phyloP scores from a whole-genome alignment of 1,284 basidiomycete species.

The Macrocystidia cucumis region DNA sequence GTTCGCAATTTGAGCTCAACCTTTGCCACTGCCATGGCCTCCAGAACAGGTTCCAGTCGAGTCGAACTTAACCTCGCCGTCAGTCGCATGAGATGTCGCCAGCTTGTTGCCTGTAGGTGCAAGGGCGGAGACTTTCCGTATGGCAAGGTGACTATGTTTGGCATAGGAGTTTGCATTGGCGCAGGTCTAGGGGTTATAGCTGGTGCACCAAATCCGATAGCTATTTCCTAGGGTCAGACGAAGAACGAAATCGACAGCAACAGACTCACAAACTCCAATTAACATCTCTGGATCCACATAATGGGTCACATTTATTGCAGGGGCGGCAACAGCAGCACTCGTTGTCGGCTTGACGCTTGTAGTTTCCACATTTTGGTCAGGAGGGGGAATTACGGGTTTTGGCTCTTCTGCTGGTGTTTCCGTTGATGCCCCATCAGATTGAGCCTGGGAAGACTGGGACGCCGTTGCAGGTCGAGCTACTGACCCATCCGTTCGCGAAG shows the following conservation, averaged over 20 bases:
- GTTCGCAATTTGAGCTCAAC: conserved; percentile 55
- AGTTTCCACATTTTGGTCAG: too few relatives aligned
- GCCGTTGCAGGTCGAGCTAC: neutral
- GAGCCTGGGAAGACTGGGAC: neutral
- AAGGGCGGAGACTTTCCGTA: conserved; percentile 60
- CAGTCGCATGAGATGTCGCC: conserved; percentile 64
- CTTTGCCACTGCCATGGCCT: conserved; percentile 52
- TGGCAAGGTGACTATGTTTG: conserved; percentile 63
- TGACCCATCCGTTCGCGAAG: too few relatives aligned
- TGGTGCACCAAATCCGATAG: conserved; percentile 58
- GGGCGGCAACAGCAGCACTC: too few relatives aligned
- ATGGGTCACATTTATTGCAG: conserved; percentile 42
- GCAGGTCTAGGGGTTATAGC: conserved; percentile 36
- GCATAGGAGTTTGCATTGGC: conserved; percentile 48
- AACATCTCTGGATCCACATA: conserved; percentile 58
- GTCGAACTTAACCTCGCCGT: conserved; percentile 65
- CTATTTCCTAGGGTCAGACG: conserved; percentile 18
- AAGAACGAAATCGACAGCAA: conserved; percentile 1
- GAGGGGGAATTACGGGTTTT: too few relatives aligned
- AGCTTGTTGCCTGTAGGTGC: conserved; percentile 64
- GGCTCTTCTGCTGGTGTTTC: too few relatives aligned
- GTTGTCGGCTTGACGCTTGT: too few relatives aligned
- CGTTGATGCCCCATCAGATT: too few relatives aligned
- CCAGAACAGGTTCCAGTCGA: conserved; percentile 60
- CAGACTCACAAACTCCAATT: conserved; percentile 53